These are phyloP conservation scores for Bonnemaisonia californica DNA, from an alignment of 31 red algal genomes.

Conservation along the genomic window DNA sequence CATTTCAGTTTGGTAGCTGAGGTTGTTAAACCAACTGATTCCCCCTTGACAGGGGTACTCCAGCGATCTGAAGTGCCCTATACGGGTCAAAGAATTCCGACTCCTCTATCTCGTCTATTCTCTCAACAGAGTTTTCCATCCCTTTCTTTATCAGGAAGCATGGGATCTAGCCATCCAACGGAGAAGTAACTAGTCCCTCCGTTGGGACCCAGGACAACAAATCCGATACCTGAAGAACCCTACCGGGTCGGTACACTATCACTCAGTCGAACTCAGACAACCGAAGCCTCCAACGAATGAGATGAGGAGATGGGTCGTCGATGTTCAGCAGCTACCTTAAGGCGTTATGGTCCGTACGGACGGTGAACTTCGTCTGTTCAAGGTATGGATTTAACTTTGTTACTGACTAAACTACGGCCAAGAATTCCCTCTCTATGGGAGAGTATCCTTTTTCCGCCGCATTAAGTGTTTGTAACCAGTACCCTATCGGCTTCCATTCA, in stretches of 20 bases:
- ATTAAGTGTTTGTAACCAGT: background rate
- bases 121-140: no score
- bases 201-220: background rate
- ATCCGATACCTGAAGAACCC: background rate
- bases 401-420: background rate
- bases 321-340: slow-evolving; percentile 22
- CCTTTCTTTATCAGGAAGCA: no score
- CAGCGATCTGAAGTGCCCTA: no score
- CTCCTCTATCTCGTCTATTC: no score
- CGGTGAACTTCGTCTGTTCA: background rate
- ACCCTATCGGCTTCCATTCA: background rate
- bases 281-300: slow-evolving; percentile 29
- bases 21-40: no score
- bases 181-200: slow-evolving; percentile 22
- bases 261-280: slow-evolving; percentile 14
- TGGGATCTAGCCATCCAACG: no score
- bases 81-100: no score
- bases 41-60: no score
- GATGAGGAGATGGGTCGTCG: background rate
- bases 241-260: background rate
- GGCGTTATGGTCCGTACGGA: slow-evolving; percentile 12
- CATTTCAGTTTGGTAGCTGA: no score
- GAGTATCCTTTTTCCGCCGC: background rate
- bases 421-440: no score
- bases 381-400: slow-evolving; percentile 10